A percentile compares a stretch with the other conserved stretches of the same genome.
Evolutionary conservation across 2,329 filamentous ascomycete genomes (phyloP).

Genomic region (Xylariaceae sp.): DNA sequence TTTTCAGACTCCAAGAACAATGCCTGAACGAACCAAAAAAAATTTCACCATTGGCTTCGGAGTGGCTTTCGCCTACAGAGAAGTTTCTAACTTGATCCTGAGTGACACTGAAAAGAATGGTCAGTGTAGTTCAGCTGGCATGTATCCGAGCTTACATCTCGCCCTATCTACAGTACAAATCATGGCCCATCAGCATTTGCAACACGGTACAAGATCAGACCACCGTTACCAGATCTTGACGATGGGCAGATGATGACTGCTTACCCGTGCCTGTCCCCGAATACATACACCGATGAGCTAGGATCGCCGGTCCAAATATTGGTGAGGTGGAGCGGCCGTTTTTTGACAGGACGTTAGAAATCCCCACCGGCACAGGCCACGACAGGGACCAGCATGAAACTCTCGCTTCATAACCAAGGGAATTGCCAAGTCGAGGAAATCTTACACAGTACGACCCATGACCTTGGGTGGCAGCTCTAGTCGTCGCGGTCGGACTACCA

Average conservation of each 20-base stretch:
- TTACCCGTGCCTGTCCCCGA: no score
- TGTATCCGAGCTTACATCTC: no score
- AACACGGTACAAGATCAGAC: no score
- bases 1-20: background rate
- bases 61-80: no score
- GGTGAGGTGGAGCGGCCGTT: background rate
- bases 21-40: background rate
- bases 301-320: no score
- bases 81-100: no score
- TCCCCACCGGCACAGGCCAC: background rate
- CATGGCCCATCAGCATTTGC: no score
- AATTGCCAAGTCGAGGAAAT: background rate
- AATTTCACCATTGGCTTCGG: background rate
- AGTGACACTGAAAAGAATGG: no score
- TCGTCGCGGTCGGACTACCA: background rate
- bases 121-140: no score
- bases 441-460: background rate
- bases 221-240: no score
- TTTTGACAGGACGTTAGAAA: background rate
- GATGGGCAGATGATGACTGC: no score
- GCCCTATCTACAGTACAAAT: background rate
- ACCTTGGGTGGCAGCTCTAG: background rate
- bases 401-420: background rate
- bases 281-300: no score
- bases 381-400: background rate